phyloP scores from a whole-genome alignment of 352 stramenopile species.

The Globisporangium parvum region DNA sequence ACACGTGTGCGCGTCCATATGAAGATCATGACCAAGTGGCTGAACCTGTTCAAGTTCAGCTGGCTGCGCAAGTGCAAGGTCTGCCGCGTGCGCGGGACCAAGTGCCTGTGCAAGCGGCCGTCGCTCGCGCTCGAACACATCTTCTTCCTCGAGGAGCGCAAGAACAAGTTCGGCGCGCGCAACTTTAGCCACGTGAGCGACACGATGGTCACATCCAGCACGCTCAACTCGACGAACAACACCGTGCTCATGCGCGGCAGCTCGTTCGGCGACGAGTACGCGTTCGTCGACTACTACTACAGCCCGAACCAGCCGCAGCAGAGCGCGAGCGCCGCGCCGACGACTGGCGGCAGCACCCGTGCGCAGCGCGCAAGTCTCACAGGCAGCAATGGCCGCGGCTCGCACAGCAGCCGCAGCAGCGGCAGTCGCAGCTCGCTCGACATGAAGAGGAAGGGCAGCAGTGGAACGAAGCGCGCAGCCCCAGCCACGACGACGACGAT shows the following conservation, averaged over 20 bases:
- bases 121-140: conserved; percentile 75
- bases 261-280: conserved; percentile 28
- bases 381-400: conserved; percentile 1
- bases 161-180: conserved; percentile 69
- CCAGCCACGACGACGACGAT: conserved; percentile 11
- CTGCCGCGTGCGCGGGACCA: conserved; percentile 52
- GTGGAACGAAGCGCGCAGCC: conserved; percentile 1
- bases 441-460: conserved; percentile 1
- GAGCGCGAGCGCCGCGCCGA: neutral
- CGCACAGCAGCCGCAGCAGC: conserved; percentile 7
- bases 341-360: conserved; percentile 1
- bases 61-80: conserved; percentile 65
- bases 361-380: conserved; percentile 1
- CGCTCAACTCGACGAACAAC: conserved; percentile 17
- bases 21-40: conserved; percentile 48
- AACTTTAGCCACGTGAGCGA: conserved; percentile 82
- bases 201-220: conserved; percentile 36
- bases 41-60: conserved; percentile 57
- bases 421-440: conserved; percentile 8
- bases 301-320: conserved; percentile 11
- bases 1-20: no score
- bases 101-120: conserved; percentile 63
- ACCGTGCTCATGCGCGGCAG: conserved; percentile 38
- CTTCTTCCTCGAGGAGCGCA: conserved; percentile 76
- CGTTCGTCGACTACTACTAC: conserved; percentile 25